Percentiles rank a stretch among this genome's conserved stretches.
Evolutionary conservation across 495 filamentous ascomycete species (phyloP).

Genomic region (Melanomma pulvis-pyrius): DNA sequence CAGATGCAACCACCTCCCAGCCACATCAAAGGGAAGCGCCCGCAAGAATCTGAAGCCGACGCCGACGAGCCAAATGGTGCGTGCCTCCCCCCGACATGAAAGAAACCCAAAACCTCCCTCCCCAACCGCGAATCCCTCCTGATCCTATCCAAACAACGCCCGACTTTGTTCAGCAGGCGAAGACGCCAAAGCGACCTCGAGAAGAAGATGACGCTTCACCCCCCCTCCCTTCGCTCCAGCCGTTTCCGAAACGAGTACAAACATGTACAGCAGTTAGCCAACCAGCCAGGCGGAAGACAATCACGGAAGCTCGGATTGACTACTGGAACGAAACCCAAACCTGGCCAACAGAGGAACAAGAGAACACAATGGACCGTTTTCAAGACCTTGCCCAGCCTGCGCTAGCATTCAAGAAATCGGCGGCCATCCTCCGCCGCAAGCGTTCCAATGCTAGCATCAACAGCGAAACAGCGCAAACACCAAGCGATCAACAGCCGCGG

Average conservation of each 20-base stretch:
- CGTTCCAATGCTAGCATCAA: constrained; percentile 34
- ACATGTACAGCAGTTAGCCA: constrained; percentile 10
- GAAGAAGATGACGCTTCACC: constrained; percentile 12
- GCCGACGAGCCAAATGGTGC: too few relatives aligned
- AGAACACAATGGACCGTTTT: constrained; percentile 15
- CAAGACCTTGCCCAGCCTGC: constrained; percentile 8
- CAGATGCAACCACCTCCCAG: too few relatives aligned
- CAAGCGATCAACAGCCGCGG: constrained; percentile 50
- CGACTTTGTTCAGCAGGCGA: constrained; percentile 9
- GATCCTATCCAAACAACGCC: neutral
- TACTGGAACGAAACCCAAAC: constrained; percentile 4
- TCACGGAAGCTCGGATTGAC: constrained; percentile 1
- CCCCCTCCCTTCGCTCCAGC: constrained; percentile 7
- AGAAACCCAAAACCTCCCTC: too few relatives aligned
- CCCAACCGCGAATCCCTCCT: too few relatives aligned
- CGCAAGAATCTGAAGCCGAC: too few relatives aligned
- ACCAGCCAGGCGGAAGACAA: constrained; percentile 5
- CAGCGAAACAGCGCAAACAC: constrained; percentile 36
- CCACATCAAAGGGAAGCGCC: too few relatives aligned
- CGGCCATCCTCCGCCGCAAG: constrained; percentile 31
- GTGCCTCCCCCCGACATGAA: too few relatives aligned
- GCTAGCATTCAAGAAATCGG: constrained; percentile 40
- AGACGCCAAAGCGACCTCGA: constrained; percentile 18
- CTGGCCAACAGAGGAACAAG: constrained; percentile 23
- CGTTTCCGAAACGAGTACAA: constrained; percentile 1